phyloP scores from a whole-genome alignment of 2,329 filamentous ascomycete species.

The Sarocladiaceae sp. region DNA sequence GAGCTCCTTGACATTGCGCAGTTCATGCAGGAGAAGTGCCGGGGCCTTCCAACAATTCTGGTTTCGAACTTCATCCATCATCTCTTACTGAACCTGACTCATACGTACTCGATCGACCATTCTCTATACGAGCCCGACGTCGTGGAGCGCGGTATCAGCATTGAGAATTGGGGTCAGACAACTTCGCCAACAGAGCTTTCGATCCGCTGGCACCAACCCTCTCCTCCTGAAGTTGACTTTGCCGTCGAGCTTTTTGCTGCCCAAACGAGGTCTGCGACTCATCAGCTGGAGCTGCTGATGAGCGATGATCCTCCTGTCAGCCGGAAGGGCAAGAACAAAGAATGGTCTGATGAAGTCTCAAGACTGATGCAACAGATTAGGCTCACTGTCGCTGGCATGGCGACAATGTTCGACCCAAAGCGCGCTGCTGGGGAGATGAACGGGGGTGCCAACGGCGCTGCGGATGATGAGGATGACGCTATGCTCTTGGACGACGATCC shows the following conservation, averaged over 20 bases:
- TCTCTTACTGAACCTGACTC: slow-evolving; percentile 85
- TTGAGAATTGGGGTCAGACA: slow-evolving; percentile 79
- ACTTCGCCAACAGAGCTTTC: slow-evolving; percentile 69
- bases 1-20: slow-evolving; percentile 86
- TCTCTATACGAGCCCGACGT: slow-evolving; percentile 77
- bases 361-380: slow-evolving; percentile 81
- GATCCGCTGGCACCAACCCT: slow-evolving; percentile 87
- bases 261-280: slow-evolving; percentile 70
- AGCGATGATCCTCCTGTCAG: slow-evolving; percentile 76
- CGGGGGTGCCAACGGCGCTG: slow-evolving; percentile 44
- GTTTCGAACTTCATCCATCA: slow-evolving; percentile 98
- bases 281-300: slow-evolving; percentile 72
- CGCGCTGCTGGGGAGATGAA: slow-evolving; percentile 52
- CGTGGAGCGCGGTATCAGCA: slow-evolving; percentile 62
- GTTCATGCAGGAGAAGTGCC: slow-evolving; percentile 95
- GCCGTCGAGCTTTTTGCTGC: slow-evolving; percentile 83
- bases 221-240: slow-evolving; percentile 73
- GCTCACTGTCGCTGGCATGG: slow-evolving; percentile 84
- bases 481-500: slow-evolving; percentile 42
- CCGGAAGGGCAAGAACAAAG: slow-evolving; percentile 91
- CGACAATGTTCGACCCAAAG: slow-evolving; percentile 79
- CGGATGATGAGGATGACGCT: slow-evolving; percentile 36
- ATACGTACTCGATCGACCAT: slow-evolving; percentile 89
- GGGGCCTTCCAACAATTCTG: slow-evolving; percentile 88
- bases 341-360: slow-evolving; percentile 97